Conservation (phyloP, 202 grass and related monocot species). For the Saccharum hybrid region DNA sequence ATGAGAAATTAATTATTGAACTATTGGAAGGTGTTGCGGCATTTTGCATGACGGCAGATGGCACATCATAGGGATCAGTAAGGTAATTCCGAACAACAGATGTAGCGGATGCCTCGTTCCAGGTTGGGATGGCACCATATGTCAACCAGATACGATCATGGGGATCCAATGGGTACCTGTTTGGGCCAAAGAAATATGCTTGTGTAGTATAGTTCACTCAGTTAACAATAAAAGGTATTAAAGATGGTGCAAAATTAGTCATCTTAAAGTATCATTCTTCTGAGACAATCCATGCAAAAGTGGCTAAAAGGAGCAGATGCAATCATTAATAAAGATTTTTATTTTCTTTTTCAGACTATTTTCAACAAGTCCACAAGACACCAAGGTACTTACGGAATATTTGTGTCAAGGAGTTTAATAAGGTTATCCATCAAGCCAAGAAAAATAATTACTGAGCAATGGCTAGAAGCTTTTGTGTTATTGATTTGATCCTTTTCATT, state of each 20-base stretch:
- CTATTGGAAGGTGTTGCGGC: conserved; percentile 35
- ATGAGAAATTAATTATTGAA: conserved; percentile 43
- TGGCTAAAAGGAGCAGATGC: background rate
- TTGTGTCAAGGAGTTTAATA: background rate
- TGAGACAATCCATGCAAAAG: background rate
- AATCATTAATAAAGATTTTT: background rate
- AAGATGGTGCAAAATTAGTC: background rate
- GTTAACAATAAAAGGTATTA: background rate
- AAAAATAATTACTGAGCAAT: background rate
- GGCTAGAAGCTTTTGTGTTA: background rate
- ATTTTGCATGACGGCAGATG: conserved; percentile 49
- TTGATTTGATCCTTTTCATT: background rate
- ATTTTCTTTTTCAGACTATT: background rate
- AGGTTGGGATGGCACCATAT: conserved; percentile 31
- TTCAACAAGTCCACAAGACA: background rate
- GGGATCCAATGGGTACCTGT: conserved; percentile 51
- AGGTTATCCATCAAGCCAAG: background rate
- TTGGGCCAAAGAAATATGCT: conserved; percentile 35
- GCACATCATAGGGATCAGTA: conserved; percentile 40
- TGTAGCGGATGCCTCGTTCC: conserved; percentile 34
- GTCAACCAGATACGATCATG: conserved; percentile 55
- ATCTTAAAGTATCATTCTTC: background rate
- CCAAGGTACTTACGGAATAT: background rate
- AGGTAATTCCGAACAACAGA: conserved; percentile 23
- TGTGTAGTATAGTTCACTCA: background rate